Conservation (phyloP, 139 green algal genomes). For the Dunaliella primolecta region DNA sequence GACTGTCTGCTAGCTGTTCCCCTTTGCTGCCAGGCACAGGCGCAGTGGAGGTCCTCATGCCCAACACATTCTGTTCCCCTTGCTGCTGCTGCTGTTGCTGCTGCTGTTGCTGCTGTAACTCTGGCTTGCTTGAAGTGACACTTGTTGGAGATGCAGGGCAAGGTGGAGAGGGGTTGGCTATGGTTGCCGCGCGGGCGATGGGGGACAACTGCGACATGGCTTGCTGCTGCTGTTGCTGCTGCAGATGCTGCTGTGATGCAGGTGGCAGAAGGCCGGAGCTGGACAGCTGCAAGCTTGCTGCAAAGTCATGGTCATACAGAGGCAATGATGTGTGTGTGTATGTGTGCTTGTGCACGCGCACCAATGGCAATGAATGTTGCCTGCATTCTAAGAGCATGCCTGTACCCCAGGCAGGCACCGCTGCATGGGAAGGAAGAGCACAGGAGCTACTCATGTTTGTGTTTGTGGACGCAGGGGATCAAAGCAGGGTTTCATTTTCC, state of each 20-base stretch:
- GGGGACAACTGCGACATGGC: background rate
- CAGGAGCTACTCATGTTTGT: too few species aligned
- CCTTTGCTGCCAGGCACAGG: background rate
- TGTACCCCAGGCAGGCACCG: too few species aligned
- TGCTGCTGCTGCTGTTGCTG: slow-evolving; percentile 25
- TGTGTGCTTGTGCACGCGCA: background rate
- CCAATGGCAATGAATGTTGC: background rate
- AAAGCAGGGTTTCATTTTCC: too few species aligned
- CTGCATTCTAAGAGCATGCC: background rate
- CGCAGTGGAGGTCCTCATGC: background rate
- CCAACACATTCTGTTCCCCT: background rate
- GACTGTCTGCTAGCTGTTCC: too few species aligned
- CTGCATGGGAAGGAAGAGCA: background rate
- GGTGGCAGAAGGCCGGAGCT: background rate
- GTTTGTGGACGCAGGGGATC: too few species aligned
- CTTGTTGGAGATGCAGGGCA: too few species aligned
- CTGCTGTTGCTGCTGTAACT: too few species aligned
- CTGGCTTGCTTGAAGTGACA: too few species aligned
- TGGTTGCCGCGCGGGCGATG: background rate
- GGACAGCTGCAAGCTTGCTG: background rate
- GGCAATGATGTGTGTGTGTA: too few species aligned
- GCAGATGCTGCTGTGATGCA: background rate
- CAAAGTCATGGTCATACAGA: background rate
- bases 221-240: slow-evolving; percentile 6
- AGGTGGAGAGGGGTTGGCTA: too few species aligned